Percentiles rank a stretch among this genome's conserved stretches.
Evolutionary conservation across 2,329 filamentous ascomycete species (phyloP).

Genomic region (Colletotrichum sp.): DNA sequence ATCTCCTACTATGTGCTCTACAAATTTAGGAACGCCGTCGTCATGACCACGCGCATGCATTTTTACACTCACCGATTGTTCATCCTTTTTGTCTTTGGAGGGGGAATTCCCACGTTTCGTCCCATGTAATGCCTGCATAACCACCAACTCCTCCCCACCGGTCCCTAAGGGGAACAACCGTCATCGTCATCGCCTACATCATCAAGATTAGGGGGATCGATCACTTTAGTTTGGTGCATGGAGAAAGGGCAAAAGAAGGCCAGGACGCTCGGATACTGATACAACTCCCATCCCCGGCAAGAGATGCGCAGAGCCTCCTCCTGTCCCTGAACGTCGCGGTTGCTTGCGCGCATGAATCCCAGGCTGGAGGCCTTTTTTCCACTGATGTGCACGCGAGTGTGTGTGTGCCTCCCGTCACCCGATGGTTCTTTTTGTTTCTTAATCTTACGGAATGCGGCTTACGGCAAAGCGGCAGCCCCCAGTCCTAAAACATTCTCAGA

Average conservation of each 20-base stretch:
- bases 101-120: constrained; percentile 9
- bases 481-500: constrained; percentile 7
- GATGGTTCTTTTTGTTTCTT: background rate
- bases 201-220: background rate
- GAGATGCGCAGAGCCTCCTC: constrained; percentile 10
- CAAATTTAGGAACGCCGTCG: constrained; percentile 3
- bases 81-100: background rate
- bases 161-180: background rate
- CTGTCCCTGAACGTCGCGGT: background rate
- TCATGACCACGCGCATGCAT: background rate
- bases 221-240: background rate
- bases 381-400: background rate
- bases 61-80: background rate
- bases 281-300: background rate
- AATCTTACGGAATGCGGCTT: background rate
- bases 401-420: background rate
- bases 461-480: background rate
- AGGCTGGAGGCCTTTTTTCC: background rate
- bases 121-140: background rate
- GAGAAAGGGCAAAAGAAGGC: background rate
- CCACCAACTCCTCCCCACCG: background rate
- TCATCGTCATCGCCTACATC: constrained; percentile 6
- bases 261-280: constrained; percentile 2
- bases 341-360: background rate
- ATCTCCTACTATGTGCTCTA: background rate